Conservation (phyloP, 1,139 yeast genomes). For the Sugiyamaella grinbergsii region DNA sequence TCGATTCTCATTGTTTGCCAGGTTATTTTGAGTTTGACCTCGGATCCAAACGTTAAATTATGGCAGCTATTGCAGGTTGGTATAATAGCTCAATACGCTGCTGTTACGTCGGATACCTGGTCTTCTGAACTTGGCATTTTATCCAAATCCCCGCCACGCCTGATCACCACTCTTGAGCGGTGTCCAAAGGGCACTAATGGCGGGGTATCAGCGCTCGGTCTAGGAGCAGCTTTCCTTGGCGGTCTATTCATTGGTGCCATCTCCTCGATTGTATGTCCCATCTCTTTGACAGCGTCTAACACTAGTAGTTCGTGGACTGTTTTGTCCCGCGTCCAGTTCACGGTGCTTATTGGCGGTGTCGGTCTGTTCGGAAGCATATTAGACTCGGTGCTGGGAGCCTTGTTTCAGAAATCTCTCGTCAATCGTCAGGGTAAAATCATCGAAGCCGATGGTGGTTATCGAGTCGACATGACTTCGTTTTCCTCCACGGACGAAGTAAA, state of each 20-base stretch:
- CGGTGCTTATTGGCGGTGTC: constrained; percentile 39
- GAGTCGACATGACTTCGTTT: constrained; percentile 25
- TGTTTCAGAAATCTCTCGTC: constrained; percentile 45
- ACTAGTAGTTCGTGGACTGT: constrained; percentile 24
- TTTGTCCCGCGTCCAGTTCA: constrained; percentile 28
- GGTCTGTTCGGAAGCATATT: constrained; percentile 49
- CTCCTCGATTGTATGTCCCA: constrained; percentile 34
- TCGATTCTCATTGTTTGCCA: constrained; percentile 32
- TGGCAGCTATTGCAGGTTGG: constrained; percentile 37
- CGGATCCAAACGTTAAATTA: background rate
- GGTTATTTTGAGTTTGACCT: background rate
- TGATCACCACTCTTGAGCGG: constrained; percentile 47
- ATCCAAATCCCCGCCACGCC: constrained; percentile 44
- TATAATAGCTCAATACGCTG: constrained; percentile 49
- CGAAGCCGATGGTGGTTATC: constrained; percentile 49
- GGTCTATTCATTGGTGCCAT: constrained; percentile 45
- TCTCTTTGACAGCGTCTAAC: constrained; percentile 10
- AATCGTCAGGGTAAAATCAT: constrained; percentile 45
- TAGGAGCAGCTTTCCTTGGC: constrained; percentile 46
- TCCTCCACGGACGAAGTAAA: constrained; percentile 25
- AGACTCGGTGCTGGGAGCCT: constrained; percentile 52
- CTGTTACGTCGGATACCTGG: constrained; percentile 54
- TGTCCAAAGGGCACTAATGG: constrained; percentile 57
- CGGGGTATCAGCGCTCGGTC: constrained; percentile 48
- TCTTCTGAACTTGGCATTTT: constrained; percentile 54